Base-by-base conservation (phyloP, 1,284 basidiomycete species). In the Flammula alnicola region DNA sequence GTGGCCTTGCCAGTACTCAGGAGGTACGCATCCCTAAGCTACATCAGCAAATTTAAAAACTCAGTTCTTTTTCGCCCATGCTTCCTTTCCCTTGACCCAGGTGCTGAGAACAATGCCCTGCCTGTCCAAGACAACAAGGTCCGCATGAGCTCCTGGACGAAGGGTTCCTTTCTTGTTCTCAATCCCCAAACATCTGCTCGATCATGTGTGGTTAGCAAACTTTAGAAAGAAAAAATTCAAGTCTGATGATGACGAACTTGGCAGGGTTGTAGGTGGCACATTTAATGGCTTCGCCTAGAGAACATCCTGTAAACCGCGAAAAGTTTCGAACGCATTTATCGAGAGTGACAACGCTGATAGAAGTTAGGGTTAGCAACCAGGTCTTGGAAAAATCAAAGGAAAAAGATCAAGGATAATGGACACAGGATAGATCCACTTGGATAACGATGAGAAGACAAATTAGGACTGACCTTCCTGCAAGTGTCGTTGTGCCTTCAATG, bases 311-410 rank as follows among this genome's bases (percentile, higher is more conserved):
- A 67, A 92, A 96, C 27, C 75, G 74, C 17, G 84, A 79, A 60
- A 96, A 88, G 69, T 95, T 95, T 44, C 86, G 81, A 27, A 95
- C 83, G 62, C 90, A 95, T 62, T 84, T 86, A 68, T 91, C 87
- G 52, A 94, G 69, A 1, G 90, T 88, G 33, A 94, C 81, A 31
- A 91, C 88, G 57, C 88, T 90, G 43, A 46, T 40, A 20, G 51
- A 27, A 25, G 29, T 53, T 20, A 49, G 16, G 4, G 8, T 43
- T 12, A 36, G 31, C 11, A 54, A 55, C n/a, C 2, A 9, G 23
- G 6, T 11, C n/a, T n/a, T n/a, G n/a, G n/a, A n/a, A n/a, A n/a
- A n/a, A n/a, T n/a, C n/a, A n/a, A n/a, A n/a, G n/a, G n/a, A n/a
- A n/a, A n/a, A n/a, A n/a, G n/a, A n/a, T n/a, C n/a, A n/a, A n/a